These are phyloP conservation scores for Ophiostoma ips DNA, from an alignment of 2,329 filamentous ascomycete species.

Conservation along the genomic window DNA sequence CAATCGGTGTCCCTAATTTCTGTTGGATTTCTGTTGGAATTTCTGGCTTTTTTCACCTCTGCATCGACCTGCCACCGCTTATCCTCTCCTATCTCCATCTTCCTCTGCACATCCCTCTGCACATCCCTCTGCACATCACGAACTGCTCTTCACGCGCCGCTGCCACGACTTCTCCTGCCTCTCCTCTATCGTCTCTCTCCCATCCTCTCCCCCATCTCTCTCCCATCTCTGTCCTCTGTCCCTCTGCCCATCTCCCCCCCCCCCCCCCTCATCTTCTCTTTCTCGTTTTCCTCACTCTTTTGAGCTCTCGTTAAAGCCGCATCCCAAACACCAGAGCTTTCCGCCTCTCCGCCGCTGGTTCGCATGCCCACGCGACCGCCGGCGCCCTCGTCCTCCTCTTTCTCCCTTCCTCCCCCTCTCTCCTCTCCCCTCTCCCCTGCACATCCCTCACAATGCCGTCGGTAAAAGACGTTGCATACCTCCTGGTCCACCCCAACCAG, in stretches of 20 bases:
- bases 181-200: neutral
- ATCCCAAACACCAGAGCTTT: too few relatives aligned
- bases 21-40: neutral
- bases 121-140: too few relatives aligned
- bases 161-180: neutral
- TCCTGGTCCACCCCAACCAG: conserved; percentile 60
- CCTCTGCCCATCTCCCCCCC: neutral
- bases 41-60: neutral
- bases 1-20: neutral
- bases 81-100: neutral
- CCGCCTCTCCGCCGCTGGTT: neutral
- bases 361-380: neutral
- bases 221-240: neutral
- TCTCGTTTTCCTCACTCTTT: too few relatives aligned
- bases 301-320: neutral
- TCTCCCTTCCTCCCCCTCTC: neutral
- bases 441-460: conserved; percentile 35
- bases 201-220: neutral
- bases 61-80: neutral
- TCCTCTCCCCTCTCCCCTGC: neutral
- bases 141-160: too few relatives aligned
- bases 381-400: neutral
- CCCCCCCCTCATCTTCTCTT: neutral
- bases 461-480: conserved; percentile 48
- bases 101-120: neutral